These are phyloP conservation scores for Penicillium glabrum DNA, from an alignment of 2,329 filamentous ascomycete genomes.

Conservation along the genomic window DNA sequence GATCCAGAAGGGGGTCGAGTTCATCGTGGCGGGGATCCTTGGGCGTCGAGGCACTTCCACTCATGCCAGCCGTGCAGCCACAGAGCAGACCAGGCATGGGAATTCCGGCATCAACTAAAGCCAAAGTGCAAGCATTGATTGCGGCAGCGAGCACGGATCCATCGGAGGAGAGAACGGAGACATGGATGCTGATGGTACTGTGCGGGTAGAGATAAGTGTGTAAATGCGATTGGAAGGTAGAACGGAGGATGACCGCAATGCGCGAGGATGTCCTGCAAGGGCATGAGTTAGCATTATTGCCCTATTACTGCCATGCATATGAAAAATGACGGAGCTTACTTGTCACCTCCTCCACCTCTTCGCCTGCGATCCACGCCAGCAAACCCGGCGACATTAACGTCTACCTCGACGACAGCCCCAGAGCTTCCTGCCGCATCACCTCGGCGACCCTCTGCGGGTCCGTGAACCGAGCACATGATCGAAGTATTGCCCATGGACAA, in stretches of 20 bases:
- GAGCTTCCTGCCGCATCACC: conserved; percentile 47
- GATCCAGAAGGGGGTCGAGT: conserved; percentile 45
- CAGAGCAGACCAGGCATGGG: conserved; percentile 92
- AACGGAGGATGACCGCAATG: conserved; percentile 66
- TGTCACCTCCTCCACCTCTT: conserved; percentile 68
- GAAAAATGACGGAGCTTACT: conserved; percentile 53
- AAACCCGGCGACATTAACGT: conserved; percentile 84
- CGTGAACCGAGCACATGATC: conserved; percentile 87
- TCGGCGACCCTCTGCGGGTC: conserved; percentile 70
- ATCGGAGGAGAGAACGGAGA: conserved; percentile 87
- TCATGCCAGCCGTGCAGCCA: conserved; percentile 79
- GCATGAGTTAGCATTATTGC: not conserved
- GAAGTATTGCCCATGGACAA: conserved; percentile 98
- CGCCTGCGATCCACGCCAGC: conserved; percentile 82
- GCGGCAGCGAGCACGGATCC: conserved; percentile 86
- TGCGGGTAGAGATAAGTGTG: conserved; percentile 89
- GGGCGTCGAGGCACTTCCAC: conserved; percentile 47
- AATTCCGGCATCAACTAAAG: conserved; percentile 89
- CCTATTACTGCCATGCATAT: not conserved
- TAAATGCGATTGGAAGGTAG: conserved; percentile 73
- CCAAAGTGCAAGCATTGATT: conserved; percentile 86
- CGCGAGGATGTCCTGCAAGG: conserved; percentile 64
- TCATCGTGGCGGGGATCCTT: conserved; percentile 41
- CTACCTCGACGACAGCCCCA: conserved; percentile 72
- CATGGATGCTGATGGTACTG: conserved; percentile 75